Conservation (phyloP, 495 filamentous ascomycete genomes). For the Cryomyces minteri region DNA sequence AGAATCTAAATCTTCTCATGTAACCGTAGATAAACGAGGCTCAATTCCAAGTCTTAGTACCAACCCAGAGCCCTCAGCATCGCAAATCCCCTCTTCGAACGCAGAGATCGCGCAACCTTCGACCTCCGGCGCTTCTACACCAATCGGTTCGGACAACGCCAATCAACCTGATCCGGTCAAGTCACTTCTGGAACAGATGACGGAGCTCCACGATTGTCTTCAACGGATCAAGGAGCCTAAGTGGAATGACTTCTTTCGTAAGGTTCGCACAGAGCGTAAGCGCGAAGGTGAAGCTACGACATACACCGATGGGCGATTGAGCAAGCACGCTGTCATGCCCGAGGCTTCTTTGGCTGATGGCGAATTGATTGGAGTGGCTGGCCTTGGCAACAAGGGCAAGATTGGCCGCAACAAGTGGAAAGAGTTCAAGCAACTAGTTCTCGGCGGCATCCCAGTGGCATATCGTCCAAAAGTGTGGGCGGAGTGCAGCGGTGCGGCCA, state of each 20-base stretch:
- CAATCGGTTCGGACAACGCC: slow-evolving; percentile 1
- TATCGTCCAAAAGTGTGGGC: slow-evolving; percentile 88
- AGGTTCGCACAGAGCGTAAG: slow-evolving; percentile 74
- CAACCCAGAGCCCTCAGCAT: slow-evolving; percentile 28
- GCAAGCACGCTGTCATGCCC: slow-evolving; percentile 47
- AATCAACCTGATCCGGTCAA: slow-evolving; percentile 58
- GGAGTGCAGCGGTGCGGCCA: slow-evolving; percentile 77
- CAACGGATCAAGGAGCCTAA: slow-evolving; percentile 67
- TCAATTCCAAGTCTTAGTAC: slow-evolving; percentile 36
- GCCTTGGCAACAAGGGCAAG: slow-evolving; percentile 78
- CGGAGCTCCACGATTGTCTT: slow-evolving; percentile 69
- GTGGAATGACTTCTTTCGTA: slow-evolving; percentile 91
- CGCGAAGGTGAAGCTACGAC: slow-evolving; percentile 60
- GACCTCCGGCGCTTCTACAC: slow-evolving; percentile 5
- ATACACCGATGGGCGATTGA: slow-evolving; percentile 30
- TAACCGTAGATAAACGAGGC: slow-evolving; percentile 22
- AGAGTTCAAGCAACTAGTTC: slow-evolving; percentile 68
- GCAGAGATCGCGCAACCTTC: slow-evolving; percentile 19
- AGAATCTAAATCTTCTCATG: slow-evolving; percentile 5
- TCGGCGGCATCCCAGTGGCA: slow-evolving; percentile 76
- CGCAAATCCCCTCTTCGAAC: slow-evolving; percentile 30
- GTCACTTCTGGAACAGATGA: slow-evolving; percentile 65
- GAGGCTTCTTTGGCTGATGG: slow-evolving; percentile 67
- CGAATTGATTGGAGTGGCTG: slow-evolving; percentile 76
- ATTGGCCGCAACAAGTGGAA: slow-evolving; percentile 85